Evolutionary conservation across 371 early-diverging fungal species (phyloP).

Genomic region (Rhizopus microsporus): DNA sequence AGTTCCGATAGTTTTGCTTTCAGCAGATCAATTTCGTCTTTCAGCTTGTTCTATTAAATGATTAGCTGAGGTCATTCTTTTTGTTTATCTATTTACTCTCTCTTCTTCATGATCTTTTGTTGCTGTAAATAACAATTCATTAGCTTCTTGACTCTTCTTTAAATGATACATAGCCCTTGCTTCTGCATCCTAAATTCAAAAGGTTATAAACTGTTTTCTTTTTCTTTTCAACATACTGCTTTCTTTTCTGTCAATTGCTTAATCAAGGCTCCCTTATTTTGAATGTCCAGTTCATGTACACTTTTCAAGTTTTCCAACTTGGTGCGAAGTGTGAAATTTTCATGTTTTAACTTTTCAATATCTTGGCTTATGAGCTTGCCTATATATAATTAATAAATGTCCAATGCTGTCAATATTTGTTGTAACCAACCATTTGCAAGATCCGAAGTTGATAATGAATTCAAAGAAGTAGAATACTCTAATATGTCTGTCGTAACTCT

Average conservation of each 20-base stretch:
- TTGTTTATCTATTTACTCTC: too few species aligned
- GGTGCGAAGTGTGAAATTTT: too few species aligned
- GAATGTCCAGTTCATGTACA: not conserved
- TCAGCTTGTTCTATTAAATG: not conserved
- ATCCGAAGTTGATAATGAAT: not conserved
- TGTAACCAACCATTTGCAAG: not conserved
- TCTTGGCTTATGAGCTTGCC: not conserved
- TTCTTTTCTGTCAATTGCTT: not conserved
- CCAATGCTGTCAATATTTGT: too few species aligned
- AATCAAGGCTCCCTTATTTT: not conserved
- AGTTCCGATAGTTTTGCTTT: not conserved
- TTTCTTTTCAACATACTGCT: slow-evolving; percentile 1
- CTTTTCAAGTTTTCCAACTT: not conserved
- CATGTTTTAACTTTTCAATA: not conserved
- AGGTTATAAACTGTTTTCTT: not conserved
- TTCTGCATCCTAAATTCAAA: slow-evolving; percentile 1
- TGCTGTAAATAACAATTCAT: not conserved
- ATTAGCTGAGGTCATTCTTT: too few species aligned
- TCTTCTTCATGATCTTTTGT: not conserved
- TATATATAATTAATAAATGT: too few species aligned
- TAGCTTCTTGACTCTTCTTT: slow-evolving; percentile 1
- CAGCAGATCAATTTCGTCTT: not conserved
- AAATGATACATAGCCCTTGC: slow-evolving; percentile 8
- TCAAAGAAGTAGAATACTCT: not conserved
- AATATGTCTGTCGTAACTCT: not conserved